A percentile compares a stretch with the other conserved stretches of the same genome.
These are phyloP conservation scores for Lyophyllum decastes DNA, from an alignment of 768 basidiomycete genomes.

Conservation along the genomic window DNA sequence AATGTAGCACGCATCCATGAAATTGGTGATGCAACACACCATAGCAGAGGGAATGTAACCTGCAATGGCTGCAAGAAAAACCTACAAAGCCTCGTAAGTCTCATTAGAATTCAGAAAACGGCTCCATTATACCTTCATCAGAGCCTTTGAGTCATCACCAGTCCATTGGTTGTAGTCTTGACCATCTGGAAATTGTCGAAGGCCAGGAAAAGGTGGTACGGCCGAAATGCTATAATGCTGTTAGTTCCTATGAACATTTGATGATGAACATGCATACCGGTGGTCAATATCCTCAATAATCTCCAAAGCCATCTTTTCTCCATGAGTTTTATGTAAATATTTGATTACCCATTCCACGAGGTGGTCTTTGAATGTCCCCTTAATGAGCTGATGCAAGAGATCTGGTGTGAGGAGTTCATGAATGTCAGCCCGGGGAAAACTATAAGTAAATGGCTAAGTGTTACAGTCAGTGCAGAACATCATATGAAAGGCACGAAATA, in stretches of 20 bases:
- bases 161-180: conserved; percentile 22
- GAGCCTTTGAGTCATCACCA: conserved; percentile 26
- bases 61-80: conserved; percentile 23
- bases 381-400: conserved; percentile 34
- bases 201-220: conserved; percentile 5
- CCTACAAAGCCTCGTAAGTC: conserved; percentile 12
- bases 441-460: not conserved
- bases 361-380: conserved; percentile 33
- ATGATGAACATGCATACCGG: conserved; percentile 9
- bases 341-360: conserved; percentile 28
- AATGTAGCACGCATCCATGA: conserved; percentile 28
- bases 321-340: conserved; percentile 22
- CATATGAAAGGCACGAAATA: not conserved
- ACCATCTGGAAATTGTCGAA: conserved; percentile 3
- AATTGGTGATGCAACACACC: conserved; percentile 17
- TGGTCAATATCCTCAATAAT: conserved; percentile 31
- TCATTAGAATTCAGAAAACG: not conserved
- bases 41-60: conserved; percentile 23
- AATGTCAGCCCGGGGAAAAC: conserved; percentile 24
- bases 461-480: not conserved
- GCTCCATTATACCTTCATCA: conserved; percentile 27
- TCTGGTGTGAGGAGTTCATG: conserved; percentile 29
- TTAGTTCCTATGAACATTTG: not conserved
- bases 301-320: conserved; percentile 7
- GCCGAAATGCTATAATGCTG: not conserved